Conservation (phyloP, 1,284 basidiomycete genomes). For the Moesziomyces sp. region DNA sequence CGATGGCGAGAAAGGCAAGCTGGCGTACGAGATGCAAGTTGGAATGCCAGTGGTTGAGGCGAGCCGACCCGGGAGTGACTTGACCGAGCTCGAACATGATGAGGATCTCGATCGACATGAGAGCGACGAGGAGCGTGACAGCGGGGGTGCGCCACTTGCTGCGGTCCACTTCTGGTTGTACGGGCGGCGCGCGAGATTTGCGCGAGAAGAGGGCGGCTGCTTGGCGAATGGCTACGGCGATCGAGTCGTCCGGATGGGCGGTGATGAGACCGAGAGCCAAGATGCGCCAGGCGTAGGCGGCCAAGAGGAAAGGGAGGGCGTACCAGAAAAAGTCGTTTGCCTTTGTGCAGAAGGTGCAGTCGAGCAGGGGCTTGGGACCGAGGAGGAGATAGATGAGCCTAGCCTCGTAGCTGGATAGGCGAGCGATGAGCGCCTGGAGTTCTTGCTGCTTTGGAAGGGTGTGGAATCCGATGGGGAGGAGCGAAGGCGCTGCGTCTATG, state of each 20-base stretch:
- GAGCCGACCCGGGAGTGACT: conserved; percentile 15
- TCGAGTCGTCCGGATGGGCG: conserved; percentile 34
- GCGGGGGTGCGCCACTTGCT: conserved; percentile 27
- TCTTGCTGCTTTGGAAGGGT: conserved; percentile 16
- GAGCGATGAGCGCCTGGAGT: conserved; percentile 37
- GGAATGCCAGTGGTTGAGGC: conserved; percentile 45
- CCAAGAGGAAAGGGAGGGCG: conserved; percentile 31
- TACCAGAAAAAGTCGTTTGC: conserved; percentile 38
- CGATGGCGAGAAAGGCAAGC: conserved; percentile 17
- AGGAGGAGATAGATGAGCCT: conserved; percentile 41
- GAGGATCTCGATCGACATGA: conserved; percentile 27
- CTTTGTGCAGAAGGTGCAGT: conserved; percentile 41
- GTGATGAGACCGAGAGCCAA: conserved; percentile 43
- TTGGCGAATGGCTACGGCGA: conserved; percentile 37
- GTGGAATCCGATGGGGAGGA: conserved; percentile 22
- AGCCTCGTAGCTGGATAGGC: conserved; percentile 47
- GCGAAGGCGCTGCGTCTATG: conserved; percentile 20
- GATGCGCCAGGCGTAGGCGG: conserved; percentile 33
- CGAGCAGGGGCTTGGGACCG: conserved; percentile 26
- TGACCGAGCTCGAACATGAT: conserved; percentile 46
- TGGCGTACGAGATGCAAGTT: conserved; percentile 39
- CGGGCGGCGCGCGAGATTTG: background rate
- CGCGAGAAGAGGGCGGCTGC: conserved; percentile 10
- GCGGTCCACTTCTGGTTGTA: conserved; percentile 24
- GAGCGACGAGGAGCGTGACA: conserved; percentile 8